These are phyloP conservation scores for Metschnikowia kofuensis DNA, from an alignment of 805 yeast genomes.

Conservation along the genomic window DNA sequence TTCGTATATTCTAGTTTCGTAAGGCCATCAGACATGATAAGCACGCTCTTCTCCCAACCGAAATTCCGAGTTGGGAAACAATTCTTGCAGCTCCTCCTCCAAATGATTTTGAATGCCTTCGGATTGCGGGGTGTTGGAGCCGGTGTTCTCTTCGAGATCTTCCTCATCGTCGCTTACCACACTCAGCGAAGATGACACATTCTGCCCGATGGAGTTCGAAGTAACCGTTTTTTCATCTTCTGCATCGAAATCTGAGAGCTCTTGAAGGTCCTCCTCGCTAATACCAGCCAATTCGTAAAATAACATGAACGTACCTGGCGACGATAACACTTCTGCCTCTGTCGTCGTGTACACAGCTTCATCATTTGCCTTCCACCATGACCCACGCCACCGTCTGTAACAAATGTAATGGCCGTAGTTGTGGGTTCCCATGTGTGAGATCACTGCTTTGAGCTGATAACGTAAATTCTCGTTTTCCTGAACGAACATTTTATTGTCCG, in stretches of 20 bases:
- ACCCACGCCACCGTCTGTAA: conserved; percentile 73
- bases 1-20: too few species aligned
- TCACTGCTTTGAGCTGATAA: conserved; percentile 78
- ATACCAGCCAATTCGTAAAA: conserved; percentile 65
- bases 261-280: conserved; percentile 8
- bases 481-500: background rate
- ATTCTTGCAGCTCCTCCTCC: conserved; percentile 8
- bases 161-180: conserved; percentile 5
- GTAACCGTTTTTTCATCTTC: background rate
- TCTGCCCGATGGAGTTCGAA: background rate
- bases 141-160: background rate
- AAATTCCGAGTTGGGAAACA: conserved; percentile 12
- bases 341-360: conserved; percentile 78
- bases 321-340: conserved; percentile 73
- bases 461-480: conserved; percentile 14
- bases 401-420: conserved; percentile 97
- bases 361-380: conserved; percentile 96
- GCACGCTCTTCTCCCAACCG: conserved; percentile 12
- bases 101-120: conserved; percentile 4
- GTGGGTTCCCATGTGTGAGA: conserved; percentile 93
- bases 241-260: background rate
- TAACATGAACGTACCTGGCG: conserved; percentile 90
- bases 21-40: conserved; percentile 2
- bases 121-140: conserved; percentile 3
- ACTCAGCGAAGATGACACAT: conserved; percentile 5